Base-by-base conservation (phyloP, 257 asterid species). In the Ballota nigra region DNA sequence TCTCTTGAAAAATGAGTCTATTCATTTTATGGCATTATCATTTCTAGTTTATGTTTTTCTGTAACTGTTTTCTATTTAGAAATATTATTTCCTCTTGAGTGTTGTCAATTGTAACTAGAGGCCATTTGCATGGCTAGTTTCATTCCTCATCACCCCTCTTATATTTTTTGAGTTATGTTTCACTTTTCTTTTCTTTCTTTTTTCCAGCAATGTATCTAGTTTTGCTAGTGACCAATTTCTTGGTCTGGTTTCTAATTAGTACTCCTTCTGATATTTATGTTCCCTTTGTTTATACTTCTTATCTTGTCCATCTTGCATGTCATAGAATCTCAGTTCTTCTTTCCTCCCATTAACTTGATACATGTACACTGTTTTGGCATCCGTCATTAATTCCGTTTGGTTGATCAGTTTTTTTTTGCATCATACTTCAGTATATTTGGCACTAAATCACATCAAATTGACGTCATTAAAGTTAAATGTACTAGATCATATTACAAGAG, bases 261-360 rank as follows among this genome's bases (percentile, higher is more conserved):
- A 38, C 56, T 24, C 49, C 43, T 65, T 66, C 56, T 10, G 28
- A n/a, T 15, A 15, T 24, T 63, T 4, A 2, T 3, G 7, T 63
- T 65, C 67, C 67, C 41, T 38, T 41, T 24, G 31, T 26, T 38
- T 16, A 11, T 18, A 24, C 55, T 49, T 51, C 12, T 59, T 10
- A 45, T 51, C 20, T 68, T 7, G 16, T 72, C 31, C 45, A 51
- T 70, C 47, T 24, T 58, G 60, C 11, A 64, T 53, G 47, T n/a
- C 59, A 52, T 16, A 34, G 24, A n/a, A 73, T 64, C 26, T 66
- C 67, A 33, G 26, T 24, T 62, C 64, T 38, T 63, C 49, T 73
- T 34, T 33, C 47, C 4, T 55, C 16, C 63, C 28, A 53, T 36
- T 51, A 52, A 6, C 53, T n/a, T 66, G 18, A 23, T 41, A 19